Conservation (phyloP, 495 filamentous ascomycete genomes). For the Cladorrhinum samala region DNA sequence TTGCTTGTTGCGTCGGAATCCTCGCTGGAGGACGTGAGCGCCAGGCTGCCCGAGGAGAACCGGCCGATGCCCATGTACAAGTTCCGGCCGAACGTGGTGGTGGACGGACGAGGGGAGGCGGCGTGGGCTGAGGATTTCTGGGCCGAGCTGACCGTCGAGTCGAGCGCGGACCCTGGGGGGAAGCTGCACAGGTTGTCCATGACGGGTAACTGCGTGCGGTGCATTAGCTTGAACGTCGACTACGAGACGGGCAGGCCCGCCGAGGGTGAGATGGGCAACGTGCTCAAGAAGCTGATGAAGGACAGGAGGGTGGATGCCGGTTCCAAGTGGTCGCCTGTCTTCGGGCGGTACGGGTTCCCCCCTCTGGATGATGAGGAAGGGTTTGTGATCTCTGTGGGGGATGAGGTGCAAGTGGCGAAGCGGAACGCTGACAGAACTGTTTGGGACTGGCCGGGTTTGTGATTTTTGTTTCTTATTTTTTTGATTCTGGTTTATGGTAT, state of each 20-base stretch:
- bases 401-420: slow-evolving; percentile 58
- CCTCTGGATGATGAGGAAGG: slow-evolving; percentile 31
- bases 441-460: slow-evolving; percentile 37
- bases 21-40: slow-evolving; percentile 60
- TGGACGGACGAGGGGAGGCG: slow-evolving; percentile 48
- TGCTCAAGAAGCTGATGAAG: slow-evolving; percentile 71
- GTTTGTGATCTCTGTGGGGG: slow-evolving; percentile 55
- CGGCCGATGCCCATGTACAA: slow-evolving; percentile 66
- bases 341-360: slow-evolving; percentile 76
- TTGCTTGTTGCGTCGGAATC: slow-evolving; percentile 65
- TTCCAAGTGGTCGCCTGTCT: slow-evolving; percentile 68
- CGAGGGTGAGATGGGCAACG: slow-evolving; percentile 54
- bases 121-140: slow-evolving; percentile 87
- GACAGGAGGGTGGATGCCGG: slow-evolving; percentile 74
- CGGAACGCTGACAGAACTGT: slow-evolving; percentile 52
- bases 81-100: slow-evolving; percentile 80
- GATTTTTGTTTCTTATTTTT: no score
- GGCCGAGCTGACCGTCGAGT: slow-evolving; percentile 52
- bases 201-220: slow-evolving; percentile 77
- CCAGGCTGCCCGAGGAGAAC: slow-evolving; percentile 47
- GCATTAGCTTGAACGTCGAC: slow-evolving; percentile 75
- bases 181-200: slow-evolving; percentile 47
- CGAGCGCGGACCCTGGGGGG: background rate
- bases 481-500: no score
- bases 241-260: slow-evolving; percentile 66